Evolutionary conservation across 2,329 filamentous ascomycete genomes (phyloP).

Genomic region (Metarhizium brunneum): DNA sequence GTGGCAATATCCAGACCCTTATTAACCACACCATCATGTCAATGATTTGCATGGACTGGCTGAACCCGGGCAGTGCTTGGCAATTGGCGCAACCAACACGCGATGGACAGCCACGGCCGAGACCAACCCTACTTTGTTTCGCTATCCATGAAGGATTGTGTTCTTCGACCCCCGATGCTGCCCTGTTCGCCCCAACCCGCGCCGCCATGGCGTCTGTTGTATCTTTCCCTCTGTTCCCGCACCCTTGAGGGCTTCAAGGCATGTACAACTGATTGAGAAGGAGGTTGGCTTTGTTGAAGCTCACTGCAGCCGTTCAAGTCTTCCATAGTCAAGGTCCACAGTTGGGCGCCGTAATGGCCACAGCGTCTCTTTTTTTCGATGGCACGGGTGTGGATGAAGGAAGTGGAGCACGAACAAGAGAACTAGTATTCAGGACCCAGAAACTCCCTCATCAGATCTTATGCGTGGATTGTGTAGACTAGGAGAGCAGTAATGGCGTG

Average conservation of each 20-base stretch:
- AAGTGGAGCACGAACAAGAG: not conserved
- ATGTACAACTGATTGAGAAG: not conserved
- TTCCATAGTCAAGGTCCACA: not conserved
- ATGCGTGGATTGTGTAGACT: not conserved
- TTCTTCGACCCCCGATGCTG: not conserved
- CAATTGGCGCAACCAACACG: not conserved
- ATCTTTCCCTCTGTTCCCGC: not conserved
- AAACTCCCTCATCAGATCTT: not conserved
- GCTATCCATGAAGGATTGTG: not conserved
- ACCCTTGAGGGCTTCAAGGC: not conserved
- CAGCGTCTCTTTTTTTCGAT: not conserved
- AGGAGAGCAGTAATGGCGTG: not conserved
- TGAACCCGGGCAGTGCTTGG: not conserved
- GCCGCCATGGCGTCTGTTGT: not conserved
- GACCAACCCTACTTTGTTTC: not conserved
- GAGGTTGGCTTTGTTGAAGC: not conserved
- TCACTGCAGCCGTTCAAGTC: not conserved
- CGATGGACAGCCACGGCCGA: not conserved
- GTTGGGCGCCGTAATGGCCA: slow-evolving; percentile 1
- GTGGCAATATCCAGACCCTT: not conserved
- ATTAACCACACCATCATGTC: not conserved
- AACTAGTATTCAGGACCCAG: not conserved
- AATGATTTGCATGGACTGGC: not conserved
- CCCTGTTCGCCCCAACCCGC: not conserved
- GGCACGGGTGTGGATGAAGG: not conserved